Evolutionary conservation across 441 rosid species (phyloP), one percentile per base, ranked within the genome.

Genomic region (Gossypium lobatum): DNA sequence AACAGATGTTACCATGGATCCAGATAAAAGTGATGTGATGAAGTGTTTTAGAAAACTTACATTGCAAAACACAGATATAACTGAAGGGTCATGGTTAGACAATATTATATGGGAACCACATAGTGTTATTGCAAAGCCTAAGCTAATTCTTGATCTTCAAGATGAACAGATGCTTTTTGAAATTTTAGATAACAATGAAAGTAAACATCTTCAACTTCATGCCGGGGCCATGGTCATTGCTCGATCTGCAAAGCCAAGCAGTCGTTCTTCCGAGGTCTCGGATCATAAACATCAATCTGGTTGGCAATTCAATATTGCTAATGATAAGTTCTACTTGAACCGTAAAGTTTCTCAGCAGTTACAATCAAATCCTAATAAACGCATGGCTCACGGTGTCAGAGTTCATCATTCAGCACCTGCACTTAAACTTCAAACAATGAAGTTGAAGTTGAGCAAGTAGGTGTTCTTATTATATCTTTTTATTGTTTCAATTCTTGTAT

Each of bases 121-220:
- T 61, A 80, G 80, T 62, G 72, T 74, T 74, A 73, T 76, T 48
- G 55, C 81, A 48, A 92, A 88, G 77, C 91, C 96, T 64, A 92
- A 90, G 91, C 85, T 96, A 63, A 90, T 96, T 79, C 88, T 88
- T 75, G 97, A 96, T 83, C 97, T 96, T 80, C 96, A 88, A 79
- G 99, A 96, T 82, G 89, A 90, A 84, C 93, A 90, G 75, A 96
- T 96, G 98, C 91, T 92, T 78, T 96, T 93, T 87, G 95, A 96
- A 82, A 85, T 92, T 80, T 73, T 85, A 66, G 96, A 92, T 89
- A 80, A 81, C 64, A 83, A 82, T 85, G 93, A 93, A 77, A 81
- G 80, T 69, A 83, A 85, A 73, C 77, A 86, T 81, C 89, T 91
- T 76, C 91, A 83, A 83, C 95, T 85, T 75, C 99, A 90, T 86